phyloP scores from a whole-genome alignment of 345 rosid species.

The Rhodamnia argentea region DNA sequence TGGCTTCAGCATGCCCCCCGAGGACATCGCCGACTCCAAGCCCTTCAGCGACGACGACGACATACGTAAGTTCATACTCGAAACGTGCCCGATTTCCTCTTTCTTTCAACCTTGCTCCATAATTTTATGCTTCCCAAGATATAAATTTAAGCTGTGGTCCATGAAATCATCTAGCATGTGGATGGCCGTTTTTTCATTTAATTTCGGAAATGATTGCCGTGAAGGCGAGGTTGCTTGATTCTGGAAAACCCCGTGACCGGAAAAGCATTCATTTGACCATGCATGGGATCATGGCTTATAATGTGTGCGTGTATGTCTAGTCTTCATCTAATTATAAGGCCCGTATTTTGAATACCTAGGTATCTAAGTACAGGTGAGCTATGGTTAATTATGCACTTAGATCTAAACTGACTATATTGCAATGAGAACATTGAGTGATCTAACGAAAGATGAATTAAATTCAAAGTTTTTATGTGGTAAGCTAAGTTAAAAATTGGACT shows the following conservation, averaged over 20 bases:
- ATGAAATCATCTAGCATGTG: background rate
- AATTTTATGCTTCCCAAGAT: background rate
- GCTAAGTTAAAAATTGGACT: background rate
- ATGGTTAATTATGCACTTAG: background rate
- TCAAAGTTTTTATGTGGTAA: background rate
- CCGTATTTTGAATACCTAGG: too few species aligned
- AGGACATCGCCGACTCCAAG: constrained; percentile 65
- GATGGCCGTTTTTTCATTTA: background rate
- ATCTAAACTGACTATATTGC: background rate
- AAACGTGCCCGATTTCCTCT: background rate
- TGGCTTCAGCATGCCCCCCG: constrained; percentile 81
- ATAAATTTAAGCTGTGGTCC: background rate
- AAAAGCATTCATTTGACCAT: background rate
- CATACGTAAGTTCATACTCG: constrained; percentile 43
- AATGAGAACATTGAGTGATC: background rate
- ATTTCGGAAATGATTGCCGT: background rate
- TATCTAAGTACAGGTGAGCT: too few species aligned
- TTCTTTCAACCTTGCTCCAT: background rate
- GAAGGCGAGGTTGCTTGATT: background rate
- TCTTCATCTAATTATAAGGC: background rate
- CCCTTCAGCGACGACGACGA: constrained; percentile 87
- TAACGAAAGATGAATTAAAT: background rate
- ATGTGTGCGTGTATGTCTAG: background rate
- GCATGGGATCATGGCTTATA: background rate
- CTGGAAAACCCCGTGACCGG: background rate